Percentiles rank a stretch among this genome's conserved stretches.
These are phyloP conservation scores for Fusarium oxysporum DNA, from an alignment of 2,329 filamentous ascomycete genomes.

Conservation along the genomic window DNA sequence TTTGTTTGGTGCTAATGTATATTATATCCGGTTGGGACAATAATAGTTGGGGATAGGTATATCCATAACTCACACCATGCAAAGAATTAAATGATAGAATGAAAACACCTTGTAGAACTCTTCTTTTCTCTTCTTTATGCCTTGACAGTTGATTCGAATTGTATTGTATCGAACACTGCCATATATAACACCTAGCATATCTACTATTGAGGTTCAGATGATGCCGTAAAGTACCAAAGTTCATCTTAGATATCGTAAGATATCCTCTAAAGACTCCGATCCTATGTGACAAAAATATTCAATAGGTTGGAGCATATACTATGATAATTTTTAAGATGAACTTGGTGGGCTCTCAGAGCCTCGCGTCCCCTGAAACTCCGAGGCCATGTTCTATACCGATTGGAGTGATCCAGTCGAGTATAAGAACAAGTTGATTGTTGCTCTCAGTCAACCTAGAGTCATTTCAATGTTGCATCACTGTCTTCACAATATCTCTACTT, in stretches of 20 bases:
- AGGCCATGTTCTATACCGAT: neutral
- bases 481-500: fast-evolving
- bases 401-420: neutral
- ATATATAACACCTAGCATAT: no score
- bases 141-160: neutral
- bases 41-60: neutral
- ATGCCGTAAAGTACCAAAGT: no score
- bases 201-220: no score
- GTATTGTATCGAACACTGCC: neutral
- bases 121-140: neutral
- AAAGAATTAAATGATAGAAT: neutral
- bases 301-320: no score
- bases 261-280: no score
- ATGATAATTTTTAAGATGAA: neutral
- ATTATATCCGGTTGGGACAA: neutral
- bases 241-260: no score
- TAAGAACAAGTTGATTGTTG: neutral
- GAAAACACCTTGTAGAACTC: neutral
- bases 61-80: neutral
- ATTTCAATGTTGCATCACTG: neutral
- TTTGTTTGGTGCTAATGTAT: neutral
- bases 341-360: neutral
- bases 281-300: no score
- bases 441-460: neutral
- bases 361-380: no score